Conservation (phyloP, 257 asterid genomes). For the Scutellaria minor region DNA sequence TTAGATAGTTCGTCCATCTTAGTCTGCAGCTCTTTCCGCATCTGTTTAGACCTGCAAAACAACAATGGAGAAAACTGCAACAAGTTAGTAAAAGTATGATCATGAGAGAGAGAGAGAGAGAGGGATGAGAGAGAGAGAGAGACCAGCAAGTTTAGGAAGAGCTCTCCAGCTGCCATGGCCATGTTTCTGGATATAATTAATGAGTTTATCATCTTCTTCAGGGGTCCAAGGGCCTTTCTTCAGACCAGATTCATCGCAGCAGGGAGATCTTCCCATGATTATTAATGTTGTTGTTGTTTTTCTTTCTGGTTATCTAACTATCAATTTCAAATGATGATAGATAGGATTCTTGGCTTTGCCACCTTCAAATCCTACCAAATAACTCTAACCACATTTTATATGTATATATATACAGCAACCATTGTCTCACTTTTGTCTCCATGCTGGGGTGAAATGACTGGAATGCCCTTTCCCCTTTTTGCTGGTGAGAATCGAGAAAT, state of each 20-base stretch:
- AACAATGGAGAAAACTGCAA: not conserved
- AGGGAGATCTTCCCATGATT: constrained; percentile 75
- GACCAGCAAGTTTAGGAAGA: constrained; percentile 87
- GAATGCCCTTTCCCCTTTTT: constrained; percentile 28
- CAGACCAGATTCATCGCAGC: constrained; percentile 72
- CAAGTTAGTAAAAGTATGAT: not conserved
- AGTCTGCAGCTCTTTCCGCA: constrained; percentile 85
- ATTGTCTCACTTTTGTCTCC: constrained; percentile 35
- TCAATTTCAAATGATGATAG: constrained; percentile 15
- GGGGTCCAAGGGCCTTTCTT: constrained; percentile 94
- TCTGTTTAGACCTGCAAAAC: constrained; percentile 56
- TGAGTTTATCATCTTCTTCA: constrained; percentile 80
- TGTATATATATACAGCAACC: constrained; percentile 36
- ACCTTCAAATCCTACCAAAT: constrained; percentile 69
- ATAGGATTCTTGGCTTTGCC: constrained; percentile 34
- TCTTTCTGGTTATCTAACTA: constrained; percentile 5
- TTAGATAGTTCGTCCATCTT: constrained; percentile 75
- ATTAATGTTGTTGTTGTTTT: not conserved
- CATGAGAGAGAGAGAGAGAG: not conserved
- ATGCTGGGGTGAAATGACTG: constrained; percentile 32
- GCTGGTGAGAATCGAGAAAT: constrained; percentile 7
- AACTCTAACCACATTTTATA: constrained; percentile 35
- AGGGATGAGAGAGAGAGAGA: not conserved
- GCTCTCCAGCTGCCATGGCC: constrained; percentile 96
- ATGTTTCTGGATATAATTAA: constrained; percentile 61